These are phyloP conservation scores for Marchantia paleacea DNA, from an alignment of 225 moss, liverwort and hornwort species.

Conservation along the genomic window DNA sequence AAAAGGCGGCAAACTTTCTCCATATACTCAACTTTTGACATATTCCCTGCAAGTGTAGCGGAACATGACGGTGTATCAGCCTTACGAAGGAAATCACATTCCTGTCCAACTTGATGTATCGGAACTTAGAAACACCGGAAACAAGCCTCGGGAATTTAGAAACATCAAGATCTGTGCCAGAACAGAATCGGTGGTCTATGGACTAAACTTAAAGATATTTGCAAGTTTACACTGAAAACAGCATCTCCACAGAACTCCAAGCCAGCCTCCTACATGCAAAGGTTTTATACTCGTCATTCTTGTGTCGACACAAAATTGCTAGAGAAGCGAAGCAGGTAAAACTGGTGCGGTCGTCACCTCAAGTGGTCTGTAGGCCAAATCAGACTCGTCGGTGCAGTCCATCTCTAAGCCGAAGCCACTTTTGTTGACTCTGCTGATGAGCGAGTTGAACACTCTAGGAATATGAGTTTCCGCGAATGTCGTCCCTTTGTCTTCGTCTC, in stretches of 20 bases:
- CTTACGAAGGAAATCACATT: not conserved
- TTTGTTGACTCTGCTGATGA: slow-evolving; percentile 14
- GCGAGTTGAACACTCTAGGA: slow-evolving; percentile 18
- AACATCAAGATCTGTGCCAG: no score
- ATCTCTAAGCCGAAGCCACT: slow-evolving; percentile 15
- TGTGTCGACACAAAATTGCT: no score
- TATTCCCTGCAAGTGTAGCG: slow-evolving; percentile 51
- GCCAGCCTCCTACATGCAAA: no score
- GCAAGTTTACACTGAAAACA: not conserved
- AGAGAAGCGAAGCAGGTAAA: not conserved
- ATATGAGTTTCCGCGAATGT: slow-evolving; percentile 32
- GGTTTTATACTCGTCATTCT: no score
- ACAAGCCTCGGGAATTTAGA: no score
- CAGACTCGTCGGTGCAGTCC: slow-evolving; percentile 27
- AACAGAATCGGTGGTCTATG: not conserved
- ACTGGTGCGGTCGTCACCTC: slow-evolving; percentile 10
- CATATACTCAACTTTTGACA: slow-evolving; percentile 66
- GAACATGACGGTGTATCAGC: not conserved
- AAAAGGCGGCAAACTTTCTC: slow-evolving; percentile 58
- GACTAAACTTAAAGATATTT: not conserved
- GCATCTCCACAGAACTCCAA: not conserved
- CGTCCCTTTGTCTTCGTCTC: slow-evolving; percentile 41
- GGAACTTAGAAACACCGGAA: no score
- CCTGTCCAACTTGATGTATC: not conserved
- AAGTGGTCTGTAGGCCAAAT: slow-evolving; percentile 26